Evolutionary conservation across 2,329 filamentous ascomycete species (phyloP), one percentile per base, ranked within the genome.

Genomic region (Fusarium robinianum): DNA sequence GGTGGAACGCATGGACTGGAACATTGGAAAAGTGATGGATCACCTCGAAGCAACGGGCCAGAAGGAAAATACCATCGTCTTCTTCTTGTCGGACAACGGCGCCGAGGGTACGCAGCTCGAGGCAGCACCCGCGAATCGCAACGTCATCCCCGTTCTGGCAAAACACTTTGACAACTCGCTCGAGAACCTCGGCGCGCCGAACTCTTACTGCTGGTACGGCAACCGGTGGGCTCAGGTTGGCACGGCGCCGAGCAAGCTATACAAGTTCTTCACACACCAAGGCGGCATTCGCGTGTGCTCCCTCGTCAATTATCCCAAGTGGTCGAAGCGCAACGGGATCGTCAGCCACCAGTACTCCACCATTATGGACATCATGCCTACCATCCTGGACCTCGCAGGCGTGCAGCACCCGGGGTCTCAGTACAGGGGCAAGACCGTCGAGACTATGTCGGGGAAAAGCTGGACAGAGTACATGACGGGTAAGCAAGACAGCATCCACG

Each of bases 31-130:
- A 42, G 75, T 84, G 3, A 66, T 83, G 15, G 67, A 78, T 23
- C 78, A 83, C 53, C 72, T 84, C 3, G 68, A 77, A 43, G 60
- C 72, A 29, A 77, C 74, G 3, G 78, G 74, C 42, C 80, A 85
- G 58, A 69, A 80, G 1, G 81, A 85, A 50, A 83, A 84, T 61
- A 85, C 81, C 3, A 79, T 84, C 48, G 71, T 85, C 36, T 74
- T 77, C 57, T 84, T 85, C 70, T 77, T 84, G 68, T 79, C 74
- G 1, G 80, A 84, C 63, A 83, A 84, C 47, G 79, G 79, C 4
- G 79, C 79, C 11, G 80, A 83, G 52, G 79, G 79, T 12, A 77
- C 76, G 12, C 72, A 73, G 2, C 79, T 46, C 16, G 54, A 53
- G 26, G 41, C 50, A 3, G 15, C 23, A 2, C 36, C 36, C 8